phyloP scores from a whole-genome alignment of 176 grass and related monocot species.

The Ananas comosus region DNA sequence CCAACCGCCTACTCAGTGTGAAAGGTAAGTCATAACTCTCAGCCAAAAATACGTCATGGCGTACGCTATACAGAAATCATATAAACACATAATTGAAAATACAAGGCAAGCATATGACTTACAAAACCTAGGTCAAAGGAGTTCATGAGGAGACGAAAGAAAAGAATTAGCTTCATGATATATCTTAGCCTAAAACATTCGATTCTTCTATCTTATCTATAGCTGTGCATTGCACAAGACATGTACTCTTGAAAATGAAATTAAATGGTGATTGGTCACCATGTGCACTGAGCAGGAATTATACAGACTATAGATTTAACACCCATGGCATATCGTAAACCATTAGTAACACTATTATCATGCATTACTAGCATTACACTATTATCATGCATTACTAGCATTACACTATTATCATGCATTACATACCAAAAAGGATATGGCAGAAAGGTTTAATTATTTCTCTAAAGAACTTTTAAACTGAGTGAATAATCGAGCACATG shows the following conservation, averaged over 20 bases:
- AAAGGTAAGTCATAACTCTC: too few relatives aligned
- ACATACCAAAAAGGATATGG: too few relatives aligned
- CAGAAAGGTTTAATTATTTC: too few relatives aligned
- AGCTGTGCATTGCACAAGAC: conserved; percentile 87
- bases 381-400: too few relatives aligned
- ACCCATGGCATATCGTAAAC: background rate
- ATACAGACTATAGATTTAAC: background rate
- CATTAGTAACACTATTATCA: background rate
- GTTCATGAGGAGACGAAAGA: background rate
- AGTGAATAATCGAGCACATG: too few relatives aligned
- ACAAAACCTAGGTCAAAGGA: too few relatives aligned
- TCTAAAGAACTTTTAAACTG: too few relatives aligned
- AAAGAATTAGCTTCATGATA: background rate
- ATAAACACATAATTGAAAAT: background rate
- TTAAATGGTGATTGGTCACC: conserved; percentile 9
- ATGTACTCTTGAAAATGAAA: conserved; percentile 74
- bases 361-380: too few relatives aligned
- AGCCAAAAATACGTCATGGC: too few relatives aligned
- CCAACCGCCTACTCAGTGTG: too few relatives aligned
- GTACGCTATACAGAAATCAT: background rate
- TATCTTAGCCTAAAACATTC: background rate
- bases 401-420: too few relatives aligned
- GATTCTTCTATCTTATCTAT: conserved; percentile 38
- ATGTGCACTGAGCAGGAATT: background rate
- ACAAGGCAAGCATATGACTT: background rate